Evolutionary conservation across 2,329 filamentous ascomycete genomes (phyloP).

Genomic region (Fusarium illudens): DNA sequence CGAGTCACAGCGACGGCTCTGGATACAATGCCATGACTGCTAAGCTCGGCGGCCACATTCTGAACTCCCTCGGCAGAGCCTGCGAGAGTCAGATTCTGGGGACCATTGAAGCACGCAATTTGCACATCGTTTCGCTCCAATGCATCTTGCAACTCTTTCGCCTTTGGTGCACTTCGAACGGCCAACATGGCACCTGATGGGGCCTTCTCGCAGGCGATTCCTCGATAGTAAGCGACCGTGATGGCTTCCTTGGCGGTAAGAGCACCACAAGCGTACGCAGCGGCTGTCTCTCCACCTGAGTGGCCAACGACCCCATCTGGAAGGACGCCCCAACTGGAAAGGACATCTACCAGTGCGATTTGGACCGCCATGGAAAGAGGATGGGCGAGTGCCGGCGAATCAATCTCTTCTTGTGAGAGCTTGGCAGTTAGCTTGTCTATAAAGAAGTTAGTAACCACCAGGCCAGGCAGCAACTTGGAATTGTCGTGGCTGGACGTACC

Average conservation of each 20-base stretch:
- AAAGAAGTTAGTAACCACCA: constrained; percentile 1
- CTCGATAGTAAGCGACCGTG: constrained; percentile 33
- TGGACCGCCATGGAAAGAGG: constrained; percentile 34
- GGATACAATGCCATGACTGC: constrained; percentile 22
- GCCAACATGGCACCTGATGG: constrained; percentile 31
- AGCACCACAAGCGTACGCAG: constrained; percentile 35
- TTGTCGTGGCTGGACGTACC: background rate
- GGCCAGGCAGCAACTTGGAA: background rate
- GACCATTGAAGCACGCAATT: constrained; percentile 38
- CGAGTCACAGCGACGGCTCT: constrained; percentile 34
- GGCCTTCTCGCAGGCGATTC: constrained; percentile 35
- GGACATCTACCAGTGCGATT: constrained; percentile 29
- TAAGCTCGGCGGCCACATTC: constrained; percentile 27
- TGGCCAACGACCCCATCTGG: constrained; percentile 35
- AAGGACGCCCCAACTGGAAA: constrained; percentile 31
- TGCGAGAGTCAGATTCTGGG: constrained; percentile 35
- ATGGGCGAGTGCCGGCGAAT: constrained; percentile 27
- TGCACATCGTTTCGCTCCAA: constrained; percentile 31
- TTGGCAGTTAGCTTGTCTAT: constrained; percentile 29
- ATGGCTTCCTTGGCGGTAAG: constrained; percentile 35
- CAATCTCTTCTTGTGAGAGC: constrained; percentile 27
- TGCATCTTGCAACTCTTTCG: constrained; percentile 28
- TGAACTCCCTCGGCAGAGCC: constrained; percentile 30
- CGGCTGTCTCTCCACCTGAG: constrained; percentile 35
- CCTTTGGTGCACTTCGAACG: constrained; percentile 25